phyloP scores from a whole-genome alignment of 352 stramenopile species.

The Phytophthora palmivora region DNA sequence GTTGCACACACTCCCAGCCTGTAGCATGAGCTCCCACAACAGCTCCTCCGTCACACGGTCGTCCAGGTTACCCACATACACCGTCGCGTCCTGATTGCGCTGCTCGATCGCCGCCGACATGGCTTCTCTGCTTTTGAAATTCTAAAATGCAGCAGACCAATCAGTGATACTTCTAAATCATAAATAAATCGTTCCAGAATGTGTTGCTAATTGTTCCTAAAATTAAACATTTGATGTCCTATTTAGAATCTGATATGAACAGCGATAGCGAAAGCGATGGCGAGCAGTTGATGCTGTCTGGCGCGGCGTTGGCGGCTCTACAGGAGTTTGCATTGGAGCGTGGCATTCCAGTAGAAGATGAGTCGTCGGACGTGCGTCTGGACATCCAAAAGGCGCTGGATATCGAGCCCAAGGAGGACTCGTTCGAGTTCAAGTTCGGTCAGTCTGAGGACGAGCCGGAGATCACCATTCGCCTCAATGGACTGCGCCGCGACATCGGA shows the following conservation, averaged over 20 bases:
- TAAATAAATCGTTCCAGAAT: no score
- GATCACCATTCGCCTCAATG: conserved; percentile 61
- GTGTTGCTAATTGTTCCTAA: no score
- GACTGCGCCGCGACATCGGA: conserved; percentile 62
- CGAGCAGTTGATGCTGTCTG: conserved; percentile 55
- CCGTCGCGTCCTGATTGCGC: conserved; percentile 96
- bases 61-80: conserved; percentile 99
- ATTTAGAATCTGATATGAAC: conserved; percentile 24
- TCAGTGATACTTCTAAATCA: no score
- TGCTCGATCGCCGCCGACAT: conserved; percentile 89
- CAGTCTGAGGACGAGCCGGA: conserved; percentile 31
- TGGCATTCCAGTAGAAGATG: conserved; percentile 52
- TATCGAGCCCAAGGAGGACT: conserved; percentile 67
- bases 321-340: conserved; percentile 64
- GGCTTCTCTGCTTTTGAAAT: neutral
- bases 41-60: conserved; percentile 95
- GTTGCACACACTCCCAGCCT: conserved; percentile 96
- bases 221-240: no score
- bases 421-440: conserved; percentile 63
- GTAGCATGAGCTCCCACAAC: conserved; percentile 96
- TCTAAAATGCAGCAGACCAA: no score
- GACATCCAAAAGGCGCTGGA: conserved; percentile 69
- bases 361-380: conserved; percentile 49
- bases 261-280: conserved; percentile 46
- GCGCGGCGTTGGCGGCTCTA: conserved; percentile 48